A percentile compares a stretch with the other conserved stretches of the same genome.
Conservation (phyloP, 768 basidiomycete genomes). For the Scleroderma citrinum region DNA sequence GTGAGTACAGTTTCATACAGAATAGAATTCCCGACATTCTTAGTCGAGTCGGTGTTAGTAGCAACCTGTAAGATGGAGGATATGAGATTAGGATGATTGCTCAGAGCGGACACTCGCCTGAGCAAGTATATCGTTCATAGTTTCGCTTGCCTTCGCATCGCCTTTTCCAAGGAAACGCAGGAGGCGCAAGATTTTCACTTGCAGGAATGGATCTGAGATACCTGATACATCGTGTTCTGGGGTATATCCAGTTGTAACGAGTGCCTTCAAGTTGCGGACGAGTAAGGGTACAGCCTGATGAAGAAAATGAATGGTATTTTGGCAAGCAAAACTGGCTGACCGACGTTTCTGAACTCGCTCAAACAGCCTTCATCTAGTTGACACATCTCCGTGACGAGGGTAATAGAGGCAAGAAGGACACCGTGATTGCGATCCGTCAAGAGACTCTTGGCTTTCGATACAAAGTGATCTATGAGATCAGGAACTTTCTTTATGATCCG, state of each 20-base stretch:
- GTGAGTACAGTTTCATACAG: conserved; percentile 96
- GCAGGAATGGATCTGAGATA: conserved; percentile 94
- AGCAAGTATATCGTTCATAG: conserved; percentile 97
- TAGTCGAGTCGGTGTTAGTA: conserved; percentile 96
- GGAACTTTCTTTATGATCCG: conserved; percentile 95
- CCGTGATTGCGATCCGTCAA: conserved; percentile 96
- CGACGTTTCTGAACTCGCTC: conserved; percentile 86
- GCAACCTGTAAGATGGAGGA: conserved; percentile 61
- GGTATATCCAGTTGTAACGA: conserved; percentile 94
- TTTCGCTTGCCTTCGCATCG: conserved; percentile 82
- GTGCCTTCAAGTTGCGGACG: conserved; percentile 89
- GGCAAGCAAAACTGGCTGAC: conserved; percentile 19
- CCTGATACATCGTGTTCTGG: conserved; percentile 99
- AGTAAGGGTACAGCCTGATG: conserved; percentile 83
- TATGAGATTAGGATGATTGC: background rate
- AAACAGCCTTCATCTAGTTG: conserved; percentile 64
- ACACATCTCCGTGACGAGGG: conserved; percentile 94
- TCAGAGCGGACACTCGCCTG: conserved; percentile 47
- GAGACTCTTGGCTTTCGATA: conserved; percentile 79
- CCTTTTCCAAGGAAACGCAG: conserved; percentile 84
- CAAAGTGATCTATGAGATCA: conserved; percentile 91
- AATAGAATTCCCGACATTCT: conserved; percentile 98
- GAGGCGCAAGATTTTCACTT: conserved; percentile 88
- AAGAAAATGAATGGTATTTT: conserved; percentile 6
- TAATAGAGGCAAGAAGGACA: conserved; percentile 89